Evolutionary conservation across 352 stramenopile species (phyloP).

Genomic region (Phytopythium litorale): DNA sequence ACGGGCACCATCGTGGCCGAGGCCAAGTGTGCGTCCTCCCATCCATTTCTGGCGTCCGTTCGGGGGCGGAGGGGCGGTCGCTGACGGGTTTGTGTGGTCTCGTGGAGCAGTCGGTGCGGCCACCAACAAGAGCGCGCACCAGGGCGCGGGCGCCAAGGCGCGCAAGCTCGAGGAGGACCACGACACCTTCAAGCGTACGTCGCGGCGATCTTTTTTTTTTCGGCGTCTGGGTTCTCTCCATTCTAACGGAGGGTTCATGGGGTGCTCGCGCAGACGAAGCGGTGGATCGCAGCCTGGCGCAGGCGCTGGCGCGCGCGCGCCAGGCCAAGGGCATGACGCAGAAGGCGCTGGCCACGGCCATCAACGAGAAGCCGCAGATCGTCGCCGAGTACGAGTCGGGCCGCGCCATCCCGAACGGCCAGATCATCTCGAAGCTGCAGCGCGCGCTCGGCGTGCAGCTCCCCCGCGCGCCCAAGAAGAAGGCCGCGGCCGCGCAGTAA

Average conservation of each 20-base stretch:
- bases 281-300: slow-evolving; percentile 82
- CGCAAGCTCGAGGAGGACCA: slow-evolving; percentile 90
- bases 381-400: slow-evolving; percentile 97
- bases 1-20: slow-evolving; percentile 68
- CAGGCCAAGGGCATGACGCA: slow-evolving; percentile 98
- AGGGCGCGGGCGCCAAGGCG: slow-evolving; percentile 71
- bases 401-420: slow-evolving; percentile 96
- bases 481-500: slow-evolving; percentile 35
- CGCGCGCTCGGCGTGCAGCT: slow-evolving; percentile 90
- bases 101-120: slow-evolving; percentile 45
- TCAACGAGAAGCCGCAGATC: slow-evolving; percentile 96
- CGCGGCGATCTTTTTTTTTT: slow-evolving; percentile 3
- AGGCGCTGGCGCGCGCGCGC: slow-evolving; percentile 95
- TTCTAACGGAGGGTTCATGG: neutral
- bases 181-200: slow-evolving; percentile 88
- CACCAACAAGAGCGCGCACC: slow-evolving; percentile 88
- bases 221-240: neutral
- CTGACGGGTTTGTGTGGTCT: neutral
- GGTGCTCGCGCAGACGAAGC: slow-evolving; percentile 32
- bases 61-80: neutral
- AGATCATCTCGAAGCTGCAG: slow-evolving; percentile 98
- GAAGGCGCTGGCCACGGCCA: slow-evolving; percentile 94
- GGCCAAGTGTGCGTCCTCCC: slow-evolving; percentile 56
- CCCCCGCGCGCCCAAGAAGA: slow-evolving; percentile 74
- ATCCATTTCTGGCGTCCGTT: neutral